Conservation (phyloP, 164 flowering plant species). For the Piper longum region DNA sequence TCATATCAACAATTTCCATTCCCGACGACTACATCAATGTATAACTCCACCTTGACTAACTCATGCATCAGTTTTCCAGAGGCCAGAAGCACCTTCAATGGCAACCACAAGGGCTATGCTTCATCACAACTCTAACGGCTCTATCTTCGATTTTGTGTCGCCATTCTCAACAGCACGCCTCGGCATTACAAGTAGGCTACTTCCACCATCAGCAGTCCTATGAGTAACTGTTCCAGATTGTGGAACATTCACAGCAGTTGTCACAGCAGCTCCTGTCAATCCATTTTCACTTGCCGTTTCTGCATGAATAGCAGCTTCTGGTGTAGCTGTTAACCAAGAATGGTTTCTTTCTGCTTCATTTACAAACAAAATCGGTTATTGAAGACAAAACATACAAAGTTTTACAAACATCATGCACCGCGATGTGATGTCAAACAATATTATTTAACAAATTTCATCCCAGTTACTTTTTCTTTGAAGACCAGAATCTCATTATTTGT, state of each 20-base stretch:
- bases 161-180: conserved; percentile 28
- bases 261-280: conserved; percentile 14
- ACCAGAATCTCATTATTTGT: too few species aligned
- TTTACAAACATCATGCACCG: neutral
- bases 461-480: too few species aligned
- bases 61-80: neutral
- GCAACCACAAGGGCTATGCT: neutral
- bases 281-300: conserved; percentile 28
- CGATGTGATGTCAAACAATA: neutral
- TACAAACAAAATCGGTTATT: neutral
- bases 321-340: conserved; percentile 42
- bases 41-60: neutral
- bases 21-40: neutral
- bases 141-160: conserved; percentile 23
- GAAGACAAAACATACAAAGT: neutral
- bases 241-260: conserved; percentile 15
- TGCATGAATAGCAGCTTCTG: conserved; percentile 17
- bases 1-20: neutral
- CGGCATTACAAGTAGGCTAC: conserved; percentile 13
- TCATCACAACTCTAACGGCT: conserved; percentile 1
- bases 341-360: conserved; percentile 37
- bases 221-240: conserved; percentile 15
- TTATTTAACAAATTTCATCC: too few species aligned
- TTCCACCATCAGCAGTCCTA: conserved; percentile 17
- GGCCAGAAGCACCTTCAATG: neutral